These are phyloP conservation scores for Scheffersomyces parashehatae DNA, from an alignment of 1,139 yeast genomes.

Conservation along the genomic window DNA sequence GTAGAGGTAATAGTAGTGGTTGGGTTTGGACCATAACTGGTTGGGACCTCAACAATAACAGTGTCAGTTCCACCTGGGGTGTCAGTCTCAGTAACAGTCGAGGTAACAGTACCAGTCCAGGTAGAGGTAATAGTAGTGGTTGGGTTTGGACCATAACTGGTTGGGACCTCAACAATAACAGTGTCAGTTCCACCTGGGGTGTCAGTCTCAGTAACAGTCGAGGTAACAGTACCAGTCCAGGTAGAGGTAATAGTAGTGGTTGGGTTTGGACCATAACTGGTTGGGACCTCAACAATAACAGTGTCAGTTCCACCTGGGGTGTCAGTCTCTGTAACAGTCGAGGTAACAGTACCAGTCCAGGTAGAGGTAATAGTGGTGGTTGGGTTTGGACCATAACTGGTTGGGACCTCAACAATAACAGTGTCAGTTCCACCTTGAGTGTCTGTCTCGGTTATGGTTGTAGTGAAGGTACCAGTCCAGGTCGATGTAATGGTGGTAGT, in stretches of 20 bases:
- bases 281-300: not conserved
- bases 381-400: constrained; percentile 11
- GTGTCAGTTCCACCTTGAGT: constrained; percentile 10
- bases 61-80: not conserved
- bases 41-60: not conserved
- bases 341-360: constrained; percentile 6
- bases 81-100: not conserved
- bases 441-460: constrained; percentile 7
- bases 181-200: not conserved
- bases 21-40: not conserved
- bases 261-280: not conserved
- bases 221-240: not conserved
- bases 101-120: not conserved
- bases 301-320: constrained; percentile 11
- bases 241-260: not conserved
- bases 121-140: not conserved
- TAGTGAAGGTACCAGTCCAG: constrained; percentile 1
- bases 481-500: constrained; percentile 2
- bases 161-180: not conserved
- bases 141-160: not conserved
- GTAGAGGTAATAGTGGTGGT: constrained; percentile 11
- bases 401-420: constrained; percentile 13
- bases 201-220: not conserved
- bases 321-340: constrained; percentile 14
- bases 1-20: not conserved